phyloP scores from a whole-genome alignment of 163 green algal genomes.

The Chloromonas sp. region DNA sequence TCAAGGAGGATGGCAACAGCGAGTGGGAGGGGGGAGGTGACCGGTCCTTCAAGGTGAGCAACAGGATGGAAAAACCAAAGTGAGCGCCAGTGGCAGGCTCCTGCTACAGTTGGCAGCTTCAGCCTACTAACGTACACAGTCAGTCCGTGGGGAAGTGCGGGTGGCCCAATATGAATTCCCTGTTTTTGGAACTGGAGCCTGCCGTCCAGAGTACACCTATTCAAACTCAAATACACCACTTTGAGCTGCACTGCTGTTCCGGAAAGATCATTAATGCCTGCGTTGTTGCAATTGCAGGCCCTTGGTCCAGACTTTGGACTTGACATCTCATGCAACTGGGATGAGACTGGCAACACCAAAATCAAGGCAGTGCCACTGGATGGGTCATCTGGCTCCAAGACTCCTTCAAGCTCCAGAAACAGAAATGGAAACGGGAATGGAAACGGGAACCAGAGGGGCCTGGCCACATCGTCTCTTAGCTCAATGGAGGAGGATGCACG shows the following conservation, averaged over 20 bases:
- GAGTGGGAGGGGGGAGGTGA: constrained; percentile 66
- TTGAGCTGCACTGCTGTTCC: neutral
- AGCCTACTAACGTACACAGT: constrained; percentile 13
- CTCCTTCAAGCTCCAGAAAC: too few relatives aligned
- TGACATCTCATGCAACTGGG: constrained; percentile 32
- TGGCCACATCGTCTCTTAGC: neutral
- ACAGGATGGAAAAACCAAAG: neutral
- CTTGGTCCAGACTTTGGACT: constrained; percentile 35
- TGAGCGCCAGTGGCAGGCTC: neutral
- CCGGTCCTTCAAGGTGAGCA: constrained; percentile 43
- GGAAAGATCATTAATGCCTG: neutral
- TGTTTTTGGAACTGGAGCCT: too few relatives aligned
- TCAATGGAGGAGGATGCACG: constrained; percentile 7
- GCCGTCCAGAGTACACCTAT: neutral
- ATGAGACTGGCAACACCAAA: constrained; percentile 16
- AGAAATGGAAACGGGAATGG: too few relatives aligned
- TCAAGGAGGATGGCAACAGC: constrained; percentile 3
- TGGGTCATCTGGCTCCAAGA: too few relatives aligned
- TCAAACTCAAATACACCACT: neutral
- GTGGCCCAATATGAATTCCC: neutral
- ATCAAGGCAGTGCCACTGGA: constrained; percentile 2
- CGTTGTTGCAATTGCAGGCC: constrained; percentile 14
- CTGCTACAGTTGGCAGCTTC: too few relatives aligned
- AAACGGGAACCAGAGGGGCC: too few relatives aligned
- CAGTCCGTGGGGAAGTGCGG: constrained; percentile 4